Evolutionary conservation across 192 early-diverging fungal genomes (phyloP).

Genomic region (Piromyces sp.): DNA sequence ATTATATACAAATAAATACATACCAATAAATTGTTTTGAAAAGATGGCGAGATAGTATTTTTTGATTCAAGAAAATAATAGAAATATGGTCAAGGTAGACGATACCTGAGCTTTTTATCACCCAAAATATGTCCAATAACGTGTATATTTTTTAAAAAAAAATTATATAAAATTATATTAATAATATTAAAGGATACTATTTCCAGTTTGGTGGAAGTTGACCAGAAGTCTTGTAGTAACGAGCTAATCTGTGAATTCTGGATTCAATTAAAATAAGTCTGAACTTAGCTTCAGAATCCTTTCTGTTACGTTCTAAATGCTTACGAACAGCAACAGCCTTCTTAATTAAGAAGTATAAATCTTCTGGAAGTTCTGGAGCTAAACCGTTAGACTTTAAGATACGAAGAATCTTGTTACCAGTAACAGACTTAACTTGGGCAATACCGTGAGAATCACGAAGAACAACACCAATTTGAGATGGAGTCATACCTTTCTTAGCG

Average conservation of each 20-base stretch:
- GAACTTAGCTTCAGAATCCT: constrained; percentile 97
- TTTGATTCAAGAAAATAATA: neutral
- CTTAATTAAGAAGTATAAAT: constrained; percentile 98
- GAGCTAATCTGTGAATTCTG: constrained; percentile 90
- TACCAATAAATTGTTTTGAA: neutral
- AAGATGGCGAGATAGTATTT: neutral
- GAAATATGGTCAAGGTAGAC: neutral
- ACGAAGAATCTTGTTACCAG: constrained; percentile 98
- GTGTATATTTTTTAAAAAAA: neutral
- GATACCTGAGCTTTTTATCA: neutral
- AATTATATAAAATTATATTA: neutral
- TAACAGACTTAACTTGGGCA: constrained; percentile 87
- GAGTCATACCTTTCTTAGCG: constrained; percentile 96
- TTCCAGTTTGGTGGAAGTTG: constrained; percentile 95
- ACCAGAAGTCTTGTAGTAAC: constrained; percentile 96
- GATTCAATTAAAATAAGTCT: constrained; percentile 95
- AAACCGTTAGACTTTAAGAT: constrained; percentile 94
- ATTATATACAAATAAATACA: neutral
- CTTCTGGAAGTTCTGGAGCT: constrained; percentile 90
- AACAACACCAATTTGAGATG: constrained; percentile 95
- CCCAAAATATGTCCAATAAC: neutral
- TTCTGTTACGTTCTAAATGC: constrained; percentile 97
- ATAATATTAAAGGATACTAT: neutral
- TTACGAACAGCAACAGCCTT: constrained; percentile 98
- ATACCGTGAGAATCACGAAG: constrained; percentile 96